Base-by-base conservation (phyloP, 805 yeast genomes). In the Hemisphaericaspora nanyangensis region DNA sequence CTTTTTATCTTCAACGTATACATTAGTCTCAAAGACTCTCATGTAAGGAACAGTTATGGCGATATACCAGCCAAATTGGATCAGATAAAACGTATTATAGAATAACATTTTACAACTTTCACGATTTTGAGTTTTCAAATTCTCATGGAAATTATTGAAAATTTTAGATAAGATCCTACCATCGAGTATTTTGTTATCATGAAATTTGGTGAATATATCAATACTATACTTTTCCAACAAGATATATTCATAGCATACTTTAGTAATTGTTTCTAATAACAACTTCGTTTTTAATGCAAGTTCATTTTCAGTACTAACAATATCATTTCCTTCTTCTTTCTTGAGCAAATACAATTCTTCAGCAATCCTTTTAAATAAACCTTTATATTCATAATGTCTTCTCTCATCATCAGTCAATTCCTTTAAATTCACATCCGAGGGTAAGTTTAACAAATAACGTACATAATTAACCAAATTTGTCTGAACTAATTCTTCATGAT, bases 171-270 rank as follows among this genome's bases (percentile, higher is more conserved):
- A 46, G 8, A 58, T 38, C 24, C 60, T 44, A 25, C 46, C 34
- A 27, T 63, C 68, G 7, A 68, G 47, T 11, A 65, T 41, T 3
- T 56, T 58, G 42, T 65, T 62, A 37, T 53, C 51, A 44, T 58
- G 53, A 27, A 66, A 47, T 42, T 67, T 67, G 12, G 58, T 43
- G 27, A 65, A 46, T 11, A 67, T 60, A 27, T 68, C 69, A 19
- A 68, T 54, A 34, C 52, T 57, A 43, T 68, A 69, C 35, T 56
- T 62, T 34, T 69, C 74, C 38, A 69, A 52, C 17, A 68, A 47
- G 34, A 63, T 55, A 39, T 50, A 69, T 40, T 69, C 74, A 42
- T 60, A 60, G 0, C 69, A 56, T 3, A 61, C 60, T 41, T 63
- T 65, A 4, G 61, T 53, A 8, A 67, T 47, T 3, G 56, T 36